These are phyloP conservation scores for Fusarium drepaniforme DNA, from an alignment of 2,329 filamentous ascomycete genomes.

Conservation along the genomic window DNA sequence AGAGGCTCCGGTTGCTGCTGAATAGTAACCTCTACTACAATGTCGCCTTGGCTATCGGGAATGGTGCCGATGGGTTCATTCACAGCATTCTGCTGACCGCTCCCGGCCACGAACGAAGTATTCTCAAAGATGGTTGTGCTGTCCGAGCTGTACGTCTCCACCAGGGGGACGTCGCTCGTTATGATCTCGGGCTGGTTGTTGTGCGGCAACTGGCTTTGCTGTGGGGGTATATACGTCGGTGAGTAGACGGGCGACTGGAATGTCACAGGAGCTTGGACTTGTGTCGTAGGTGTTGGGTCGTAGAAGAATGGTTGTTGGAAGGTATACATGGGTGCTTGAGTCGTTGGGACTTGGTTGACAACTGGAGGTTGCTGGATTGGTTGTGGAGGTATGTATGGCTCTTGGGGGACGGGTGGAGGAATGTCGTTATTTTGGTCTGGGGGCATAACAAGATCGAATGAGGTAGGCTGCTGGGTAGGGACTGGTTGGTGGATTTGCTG, in stretches of 20 bases:
- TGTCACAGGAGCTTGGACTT: slow-evolving; percentile 15
- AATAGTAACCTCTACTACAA: not conserved
- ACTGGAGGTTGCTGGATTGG: slow-evolving; percentile 3
- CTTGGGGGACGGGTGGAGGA: not conserved
- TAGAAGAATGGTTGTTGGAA: slow-evolving; percentile 11
- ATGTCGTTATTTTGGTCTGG: slow-evolving; percentile 2
- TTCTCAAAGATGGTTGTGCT: not conserved
- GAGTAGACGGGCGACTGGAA: slow-evolving; percentile 18
- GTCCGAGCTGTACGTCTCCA: slow-evolving; percentile 7
- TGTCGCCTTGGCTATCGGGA: not conserved
- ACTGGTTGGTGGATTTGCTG: slow-evolving; percentile 12
- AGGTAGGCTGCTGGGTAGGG: not conserved
- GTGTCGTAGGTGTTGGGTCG: slow-evolving; percentile 9
- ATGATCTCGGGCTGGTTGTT: slow-evolving; percentile 36
- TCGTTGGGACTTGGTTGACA: not conserved
- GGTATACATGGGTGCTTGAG: slow-evolving; percentile 9
- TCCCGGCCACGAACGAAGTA: not conserved
- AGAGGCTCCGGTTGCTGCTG: slow-evolving; percentile 6
- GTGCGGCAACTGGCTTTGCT: not conserved
- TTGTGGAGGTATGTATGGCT: slow-evolving; percentile 1
- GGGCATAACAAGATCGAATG: not conserved
- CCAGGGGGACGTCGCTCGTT: slow-evolving; percentile 17
- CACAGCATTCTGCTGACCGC: slow-evolving; percentile 10
- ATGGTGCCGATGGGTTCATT: not conserved
- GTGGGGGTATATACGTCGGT: not conserved